Evolutionary conservation across 2,329 filamentous ascomycete genomes (phyloP).

Genomic region (Talaromyces atroroseus): DNA sequence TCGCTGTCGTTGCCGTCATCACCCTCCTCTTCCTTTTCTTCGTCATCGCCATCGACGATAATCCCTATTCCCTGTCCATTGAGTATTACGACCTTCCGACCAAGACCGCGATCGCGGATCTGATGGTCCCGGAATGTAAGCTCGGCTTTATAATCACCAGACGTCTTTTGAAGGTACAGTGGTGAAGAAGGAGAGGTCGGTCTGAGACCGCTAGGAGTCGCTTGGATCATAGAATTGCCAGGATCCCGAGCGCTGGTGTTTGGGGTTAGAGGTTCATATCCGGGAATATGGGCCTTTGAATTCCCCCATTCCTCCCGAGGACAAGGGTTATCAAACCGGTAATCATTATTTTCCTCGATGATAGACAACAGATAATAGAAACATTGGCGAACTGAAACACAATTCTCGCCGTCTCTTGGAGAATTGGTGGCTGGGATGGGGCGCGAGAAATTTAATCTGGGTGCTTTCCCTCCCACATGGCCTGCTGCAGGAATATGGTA

Average conservation of each 20-base stretch:
- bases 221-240: not conserved
- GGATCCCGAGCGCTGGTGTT: not conserved
- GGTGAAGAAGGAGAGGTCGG: not conserved
- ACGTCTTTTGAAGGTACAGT: not conserved
- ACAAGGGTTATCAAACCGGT: not conserved
- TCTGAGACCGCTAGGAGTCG: not conserved
- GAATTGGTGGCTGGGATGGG: not conserved
- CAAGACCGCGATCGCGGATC: no score
- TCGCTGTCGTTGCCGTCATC: no score
- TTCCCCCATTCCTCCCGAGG: not conserved
- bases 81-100: no score
- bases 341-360: not conserved
- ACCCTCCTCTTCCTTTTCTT: not conserved
- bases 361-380: not conserved
- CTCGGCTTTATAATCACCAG: no score
- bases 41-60: not conserved
- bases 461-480: not conserved
- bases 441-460: not conserved
- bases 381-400: not conserved
- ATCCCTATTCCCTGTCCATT: no score
- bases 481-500: not conserved
- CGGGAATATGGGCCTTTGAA: not conserved
- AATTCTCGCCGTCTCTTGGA: not conserved
- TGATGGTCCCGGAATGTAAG: no score
- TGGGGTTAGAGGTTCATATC: not conserved